phyloP scores from a whole-genome alignment of 2,329 filamentous ascomycete genomes.

The Penicillium sp. region DNA sequence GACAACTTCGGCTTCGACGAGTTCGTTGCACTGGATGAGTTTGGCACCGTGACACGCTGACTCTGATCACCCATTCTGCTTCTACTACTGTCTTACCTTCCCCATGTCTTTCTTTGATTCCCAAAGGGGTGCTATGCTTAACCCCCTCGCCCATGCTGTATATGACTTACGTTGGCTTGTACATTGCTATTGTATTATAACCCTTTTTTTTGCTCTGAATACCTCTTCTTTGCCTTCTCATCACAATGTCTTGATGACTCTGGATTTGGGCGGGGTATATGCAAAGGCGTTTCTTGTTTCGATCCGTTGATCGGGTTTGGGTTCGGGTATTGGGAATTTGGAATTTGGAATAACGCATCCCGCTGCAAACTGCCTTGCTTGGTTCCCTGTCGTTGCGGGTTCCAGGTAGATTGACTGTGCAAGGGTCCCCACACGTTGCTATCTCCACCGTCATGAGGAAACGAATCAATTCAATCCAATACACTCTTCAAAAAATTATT shows the following conservation, averaged over 20 bases:
- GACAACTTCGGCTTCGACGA: conserved; percentile 38
- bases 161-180: conserved; percentile 20
- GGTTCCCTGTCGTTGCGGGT: not conserved
- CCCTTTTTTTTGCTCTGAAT: conserved; percentile 30
- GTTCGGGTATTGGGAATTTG: not conserved
- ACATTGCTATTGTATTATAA: conserved; percentile 25
- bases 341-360: not conserved
- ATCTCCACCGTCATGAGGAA: conserved; percentile 9
- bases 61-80: not conserved
- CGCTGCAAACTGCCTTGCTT: not conserved
- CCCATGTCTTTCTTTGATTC: conserved; percentile 29
- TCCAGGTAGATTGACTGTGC: not conserved
- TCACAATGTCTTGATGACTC: not conserved
- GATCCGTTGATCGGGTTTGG: not conserved
- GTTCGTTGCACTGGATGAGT: conserved; percentile 37
- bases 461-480: conserved; percentile 4
- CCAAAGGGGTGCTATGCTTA: conserved; percentile 3
- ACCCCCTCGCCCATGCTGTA: conserved; percentile 9
- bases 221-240: conserved; percentile 8
- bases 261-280: too few species aligned
- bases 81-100: conserved; percentile 1
- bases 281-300: conserved; percentile 7
- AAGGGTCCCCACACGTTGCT: conserved; percentile 9
- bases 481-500: not conserved
- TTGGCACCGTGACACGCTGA: conserved; percentile 32